phyloP scores from a whole-genome alignment of 768 basidiomycete genomes.

The Termitomyces sp. region DNA sequence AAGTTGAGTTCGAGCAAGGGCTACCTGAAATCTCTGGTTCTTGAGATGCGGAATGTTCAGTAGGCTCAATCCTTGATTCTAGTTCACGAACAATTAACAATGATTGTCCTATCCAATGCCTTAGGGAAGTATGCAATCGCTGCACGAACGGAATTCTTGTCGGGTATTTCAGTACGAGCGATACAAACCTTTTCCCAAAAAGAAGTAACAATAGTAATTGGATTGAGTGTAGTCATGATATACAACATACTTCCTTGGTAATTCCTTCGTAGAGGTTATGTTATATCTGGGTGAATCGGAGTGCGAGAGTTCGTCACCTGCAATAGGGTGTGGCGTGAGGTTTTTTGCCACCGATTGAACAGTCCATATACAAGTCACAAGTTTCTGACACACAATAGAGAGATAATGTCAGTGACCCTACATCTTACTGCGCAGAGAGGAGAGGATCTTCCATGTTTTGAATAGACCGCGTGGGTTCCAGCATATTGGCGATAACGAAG shows the following conservation, averaged over 20 bases:
- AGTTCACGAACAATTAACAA: not conserved
- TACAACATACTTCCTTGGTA: not conserved
- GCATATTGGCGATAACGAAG: slow-evolving; percentile 37
- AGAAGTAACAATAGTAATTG: not conserved
- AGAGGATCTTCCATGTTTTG: slow-evolving; percentile 18
- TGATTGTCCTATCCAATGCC: not conserved
- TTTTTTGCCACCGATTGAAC: not conserved
- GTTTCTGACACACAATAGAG: not conserved
- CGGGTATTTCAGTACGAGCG: not conserved
- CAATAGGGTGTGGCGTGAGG: not conserved
- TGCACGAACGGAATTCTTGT: not conserved
- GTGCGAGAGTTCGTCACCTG: too few relatives aligned
- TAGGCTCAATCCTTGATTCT: not conserved
- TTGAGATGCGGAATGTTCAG: not conserved
- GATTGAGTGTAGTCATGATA: not conserved
- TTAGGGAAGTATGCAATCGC: not conserved
- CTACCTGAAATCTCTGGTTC: not conserved
- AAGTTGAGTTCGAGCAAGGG: not conserved
- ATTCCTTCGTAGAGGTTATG: not conserved
- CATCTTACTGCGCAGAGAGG: not conserved
- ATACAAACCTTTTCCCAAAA: not conserved
- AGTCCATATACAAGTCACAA: not conserved
- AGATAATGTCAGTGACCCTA: not conserved
- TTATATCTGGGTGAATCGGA: not conserved
- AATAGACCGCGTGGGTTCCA: slow-evolving; percentile 40